A percentile compares a stretch with the other conserved stretches of the same genome.
Evolutionary conservation across 1,139 yeast genomes (phyloP).

Genomic region (Protomyces inouyei): DNA sequence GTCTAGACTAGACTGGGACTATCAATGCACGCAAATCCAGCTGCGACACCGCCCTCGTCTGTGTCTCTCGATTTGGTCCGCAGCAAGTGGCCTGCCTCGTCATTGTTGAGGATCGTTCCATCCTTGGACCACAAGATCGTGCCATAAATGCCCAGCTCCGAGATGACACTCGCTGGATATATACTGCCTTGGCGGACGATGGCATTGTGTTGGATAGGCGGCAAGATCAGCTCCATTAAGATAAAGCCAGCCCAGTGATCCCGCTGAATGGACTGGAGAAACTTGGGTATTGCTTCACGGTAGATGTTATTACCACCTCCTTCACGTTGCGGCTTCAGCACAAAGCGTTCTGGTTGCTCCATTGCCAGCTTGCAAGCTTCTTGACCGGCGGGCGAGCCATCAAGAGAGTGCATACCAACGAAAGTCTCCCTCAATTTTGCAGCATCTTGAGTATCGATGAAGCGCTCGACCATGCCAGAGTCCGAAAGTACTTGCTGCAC

Average conservation of each 20-base stretch:
- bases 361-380: constrained; percentile 64
- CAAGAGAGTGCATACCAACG: constrained; percentile 82
- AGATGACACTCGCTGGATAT: constrained; percentile 63
- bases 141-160: constrained; percentile 90
- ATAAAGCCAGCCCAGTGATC: constrained; percentile 85
- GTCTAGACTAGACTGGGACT: background rate
- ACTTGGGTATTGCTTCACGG: constrained; percentile 73
- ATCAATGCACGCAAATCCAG: constrained; percentile 96
- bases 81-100: constrained; percentile 74
- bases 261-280: constrained; percentile 57
- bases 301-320: constrained; percentile 93
- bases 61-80: constrained; percentile 83
- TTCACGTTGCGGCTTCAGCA: constrained; percentile 93
- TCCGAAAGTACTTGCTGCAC: constrained; percentile 81
- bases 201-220: constrained; percentile 61
- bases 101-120: constrained; percentile 52
- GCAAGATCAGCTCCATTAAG: constrained; percentile 85
- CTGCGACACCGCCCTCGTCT: constrained; percentile 97
- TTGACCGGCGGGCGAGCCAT: constrained; percentile 59
- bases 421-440: constrained; percentile 55
- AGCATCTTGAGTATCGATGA: constrained; percentile 43
- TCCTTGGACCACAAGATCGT: constrained; percentile 62
- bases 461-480: constrained; percentile 46
- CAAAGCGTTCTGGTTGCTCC: constrained; percentile 63
- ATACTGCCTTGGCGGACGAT: constrained; percentile 65